Evolutionary conservation across 768 basidiomycete genomes (phyloP).

Genomic region (Zangia roseola): DNA sequence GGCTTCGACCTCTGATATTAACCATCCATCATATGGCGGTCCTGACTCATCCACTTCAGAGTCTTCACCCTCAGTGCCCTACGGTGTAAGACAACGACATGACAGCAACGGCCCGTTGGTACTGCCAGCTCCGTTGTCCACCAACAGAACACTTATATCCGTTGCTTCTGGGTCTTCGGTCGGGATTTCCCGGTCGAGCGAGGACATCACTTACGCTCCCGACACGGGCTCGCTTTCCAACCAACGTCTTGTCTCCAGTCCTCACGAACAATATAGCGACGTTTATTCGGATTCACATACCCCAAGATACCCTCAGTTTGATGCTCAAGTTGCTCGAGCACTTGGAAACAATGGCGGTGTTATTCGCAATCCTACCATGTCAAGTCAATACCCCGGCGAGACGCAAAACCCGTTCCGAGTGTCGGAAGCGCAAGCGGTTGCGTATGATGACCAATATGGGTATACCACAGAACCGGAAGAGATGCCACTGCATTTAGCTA

Average conservation of each 20-base stretch:
- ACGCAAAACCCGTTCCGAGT: conserved; percentile 58
- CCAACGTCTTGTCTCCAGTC: conserved; percentile 41
- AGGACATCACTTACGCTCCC: conserved; percentile 37
- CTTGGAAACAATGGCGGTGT: conserved; percentile 38
- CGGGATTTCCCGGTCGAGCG: conserved; percentile 43
- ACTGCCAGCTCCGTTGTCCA: conserved; percentile 72
- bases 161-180: conserved; percentile 42
- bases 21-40: conserved; percentile 50
- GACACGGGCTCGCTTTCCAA: conserved; percentile 39
- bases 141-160: conserved; percentile 51
- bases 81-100: conserved; percentile 51
- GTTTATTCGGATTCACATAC: conserved; percentile 18
- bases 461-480: conserved; percentile 40
- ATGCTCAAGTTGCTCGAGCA: conserved; percentile 40
- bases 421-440: conserved; percentile 40
- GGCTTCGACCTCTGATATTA: conserved; percentile 76
- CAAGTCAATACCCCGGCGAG: conserved; percentile 44
- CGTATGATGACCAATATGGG: conserved; percentile 38
- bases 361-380: conserved; percentile 38
- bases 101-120: conserved; percentile 72
- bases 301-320: conserved; percentile 33
- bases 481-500: conserved; percentile 13
- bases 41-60: conserved; percentile 64
- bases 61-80: conserved; percentile 39
- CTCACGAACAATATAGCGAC: conserved; percentile 34